Evolutionary conservation across 257 asterid species (phyloP), one percentile per base, ranked within the genome.

Genomic region (Buddleja alternifolia): DNA sequence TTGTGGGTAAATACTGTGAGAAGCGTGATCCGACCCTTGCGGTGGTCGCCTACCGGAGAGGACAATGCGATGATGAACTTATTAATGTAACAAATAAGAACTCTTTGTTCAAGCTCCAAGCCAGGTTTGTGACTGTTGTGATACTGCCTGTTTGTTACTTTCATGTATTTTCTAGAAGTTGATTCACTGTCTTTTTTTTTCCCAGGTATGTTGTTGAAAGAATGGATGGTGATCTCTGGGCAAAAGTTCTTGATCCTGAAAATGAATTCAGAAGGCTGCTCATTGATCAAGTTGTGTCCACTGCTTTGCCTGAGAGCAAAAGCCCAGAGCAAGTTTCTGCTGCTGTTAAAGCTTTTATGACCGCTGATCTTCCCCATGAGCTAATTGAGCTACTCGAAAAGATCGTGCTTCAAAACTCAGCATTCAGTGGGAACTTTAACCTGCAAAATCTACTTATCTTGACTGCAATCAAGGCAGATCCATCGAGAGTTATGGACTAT

Each of bases 261-360:
- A 94, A 94, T 80, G 99, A 94, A 73, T 92, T 82, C 80, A 89
- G 97, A 78, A 84, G 99, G 81, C 86, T 87, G 85, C 97, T 94
- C 72, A 94, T 94, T 67, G 99, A 94, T 80, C 99, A 94, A 88
- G 98, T 94, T 76, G 97, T 94, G 41, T 94, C 99, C 63, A 94
- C 99, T 86, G 99, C 99, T 60, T 77, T 94, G 81, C 98, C 99
- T 16, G 99, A 94, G 77, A 94, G 99, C 94, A 92, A 94, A 87
- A 91, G 98, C 75, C 99, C 99, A 4, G 99, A 94, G 76, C 99
- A 94, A 84, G 99, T 94, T 72, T 94, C 99, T 74, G 99, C 99
- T 10, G 98, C 99, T 75, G 99, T 94, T 59, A 94, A 94, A 77
- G 98, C 99, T 2, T 94, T 94, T 78, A 94, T 94, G 98, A 90